phyloP scores from a whole-genome alignment of 192 early-diverging fungal species.

The Jimgerdemannia lactiflua region DNA sequence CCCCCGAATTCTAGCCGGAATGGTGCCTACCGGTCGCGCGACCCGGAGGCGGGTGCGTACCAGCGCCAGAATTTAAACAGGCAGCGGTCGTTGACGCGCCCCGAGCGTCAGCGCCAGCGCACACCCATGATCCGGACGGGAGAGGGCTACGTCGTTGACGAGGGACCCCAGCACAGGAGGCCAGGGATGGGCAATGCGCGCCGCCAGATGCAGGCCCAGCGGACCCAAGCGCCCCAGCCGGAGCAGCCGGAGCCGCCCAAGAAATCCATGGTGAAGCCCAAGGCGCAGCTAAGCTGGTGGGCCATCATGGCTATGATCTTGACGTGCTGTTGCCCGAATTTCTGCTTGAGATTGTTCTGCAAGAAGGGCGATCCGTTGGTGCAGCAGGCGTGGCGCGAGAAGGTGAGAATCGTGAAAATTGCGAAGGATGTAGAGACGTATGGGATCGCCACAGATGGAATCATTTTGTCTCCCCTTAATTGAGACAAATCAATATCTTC shows the following conservation, averaged over 20 bases:
- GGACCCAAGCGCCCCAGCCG: constrained; percentile 21
- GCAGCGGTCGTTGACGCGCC: constrained; percentile 41
- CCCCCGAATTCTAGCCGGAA: too few species aligned
- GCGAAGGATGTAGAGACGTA: too few species aligned
- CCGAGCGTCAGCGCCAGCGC: constrained; percentile 47
- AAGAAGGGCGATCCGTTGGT: constrained; percentile 33
- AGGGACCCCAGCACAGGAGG: background rate
- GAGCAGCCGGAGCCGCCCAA: constrained; percentile 18
- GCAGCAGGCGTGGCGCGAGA: constrained; percentile 59
- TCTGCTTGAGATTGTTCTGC: constrained; percentile 34
- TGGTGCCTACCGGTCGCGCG: background rate
- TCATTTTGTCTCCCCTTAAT: too few species aligned
- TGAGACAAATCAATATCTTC: too few species aligned
- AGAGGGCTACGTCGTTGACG: background rate
- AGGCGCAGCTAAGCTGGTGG: constrained; percentile 35
- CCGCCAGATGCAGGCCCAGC: constrained; percentile 23
- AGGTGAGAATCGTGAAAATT: constrained; percentile 22
- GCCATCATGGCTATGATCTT: constrained; percentile 33
- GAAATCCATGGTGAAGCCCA: constrained; percentile 19
- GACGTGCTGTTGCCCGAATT: constrained; percentile 47
- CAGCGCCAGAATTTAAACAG: constrained; percentile 16
- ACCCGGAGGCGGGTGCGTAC: background rate
- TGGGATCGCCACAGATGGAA: too few species aligned
- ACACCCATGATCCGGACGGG: constrained; percentile 38
- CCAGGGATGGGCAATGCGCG: background rate